phyloP scores from a whole-genome alignment of 2,329 filamentous ascomycete species.

The Gaeumannomyces sp. region DNA sequence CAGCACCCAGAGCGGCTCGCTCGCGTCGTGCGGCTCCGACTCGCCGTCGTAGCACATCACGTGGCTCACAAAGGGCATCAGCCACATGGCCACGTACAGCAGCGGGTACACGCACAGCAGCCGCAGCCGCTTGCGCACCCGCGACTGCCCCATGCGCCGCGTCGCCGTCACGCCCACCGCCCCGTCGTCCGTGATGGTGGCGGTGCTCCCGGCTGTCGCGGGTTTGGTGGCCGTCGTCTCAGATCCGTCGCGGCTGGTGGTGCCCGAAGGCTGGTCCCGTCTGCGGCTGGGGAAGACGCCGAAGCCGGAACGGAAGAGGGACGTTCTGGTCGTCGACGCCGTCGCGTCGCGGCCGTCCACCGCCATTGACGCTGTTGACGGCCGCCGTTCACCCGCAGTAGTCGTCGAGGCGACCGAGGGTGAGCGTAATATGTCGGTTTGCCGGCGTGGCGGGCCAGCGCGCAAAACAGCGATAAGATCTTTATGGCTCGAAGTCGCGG shows the following conservation, averaged over 20 bases:
- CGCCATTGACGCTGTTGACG: neutral
- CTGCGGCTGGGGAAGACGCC: neutral
- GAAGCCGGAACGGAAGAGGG: neutral
- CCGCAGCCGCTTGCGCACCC: conserved; percentile 61
- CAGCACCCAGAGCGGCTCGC: conserved; percentile 50
- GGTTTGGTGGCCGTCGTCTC: neutral
- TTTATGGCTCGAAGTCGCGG: neutral
- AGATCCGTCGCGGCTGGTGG: neutral
- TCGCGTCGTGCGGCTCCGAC: conserved; percentile 16
- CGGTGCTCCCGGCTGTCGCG: neutral
- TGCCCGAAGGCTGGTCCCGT: neutral
- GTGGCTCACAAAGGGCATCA: conserved; percentile 63
- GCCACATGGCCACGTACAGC: conserved; percentile 67
- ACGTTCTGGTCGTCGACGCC: neutral
- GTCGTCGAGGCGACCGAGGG: neutral
- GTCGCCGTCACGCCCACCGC: conserved; percentile 8
- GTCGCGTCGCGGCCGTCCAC: neutral
- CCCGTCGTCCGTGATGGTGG: conserved; percentile 9
- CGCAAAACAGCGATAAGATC: neutral
- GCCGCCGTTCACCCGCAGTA: neutral
- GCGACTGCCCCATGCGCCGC: conserved; percentile 36
- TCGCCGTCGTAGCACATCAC: conserved; percentile 47
- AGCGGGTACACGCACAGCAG: conserved; percentile 71
- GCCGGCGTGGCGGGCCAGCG: neutral
- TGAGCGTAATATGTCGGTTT: neutral